Conservation (phyloP, 345 rosid genomes). For the Eucalyptus erythrocorys region DNA sequence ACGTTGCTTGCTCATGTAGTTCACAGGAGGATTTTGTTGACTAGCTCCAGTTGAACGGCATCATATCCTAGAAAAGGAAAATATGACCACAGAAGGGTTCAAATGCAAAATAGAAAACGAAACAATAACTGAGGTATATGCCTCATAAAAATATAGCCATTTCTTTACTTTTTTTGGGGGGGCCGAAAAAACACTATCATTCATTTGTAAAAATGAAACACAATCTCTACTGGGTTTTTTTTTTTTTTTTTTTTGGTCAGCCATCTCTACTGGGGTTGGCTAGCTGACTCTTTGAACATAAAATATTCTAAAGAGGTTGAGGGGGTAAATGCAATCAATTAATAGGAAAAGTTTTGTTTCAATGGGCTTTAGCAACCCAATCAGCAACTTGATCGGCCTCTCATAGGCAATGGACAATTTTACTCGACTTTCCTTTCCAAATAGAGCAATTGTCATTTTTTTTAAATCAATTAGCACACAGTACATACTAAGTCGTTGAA, state of each 20-base stretch:
- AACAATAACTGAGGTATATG: background rate
- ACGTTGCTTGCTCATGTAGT: background rate
- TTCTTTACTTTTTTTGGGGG: background rate
- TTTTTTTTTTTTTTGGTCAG: too few species aligned
- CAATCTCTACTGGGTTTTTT: too few species aligned
- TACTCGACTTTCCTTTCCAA: background rate
- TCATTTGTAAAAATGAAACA: too few species aligned
- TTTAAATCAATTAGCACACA: background rate
- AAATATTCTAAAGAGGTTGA: too few species aligned
- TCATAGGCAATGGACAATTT: too few species aligned
- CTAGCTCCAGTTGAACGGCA: background rate
- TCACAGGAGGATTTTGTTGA: background rate
- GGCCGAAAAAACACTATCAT: too few species aligned
- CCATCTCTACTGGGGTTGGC: too few species aligned
- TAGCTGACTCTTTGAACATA: too few species aligned
- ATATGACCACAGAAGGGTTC: background rate
- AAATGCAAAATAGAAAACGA: background rate
- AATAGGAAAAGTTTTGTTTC: too few species aligned
- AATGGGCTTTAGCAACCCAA: too few species aligned
- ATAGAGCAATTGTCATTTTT: background rate
- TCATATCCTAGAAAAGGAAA: background rate
- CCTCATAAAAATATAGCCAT: background rate
- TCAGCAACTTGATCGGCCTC: too few species aligned
- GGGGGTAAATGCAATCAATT: too few species aligned
- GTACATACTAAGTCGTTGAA: background rate